Evolutionary conservation across 129 eudicot species (phyloP), one percentile per base, ranked within the genome.

Genomic region (Saposhnikovia divaricata): DNA sequence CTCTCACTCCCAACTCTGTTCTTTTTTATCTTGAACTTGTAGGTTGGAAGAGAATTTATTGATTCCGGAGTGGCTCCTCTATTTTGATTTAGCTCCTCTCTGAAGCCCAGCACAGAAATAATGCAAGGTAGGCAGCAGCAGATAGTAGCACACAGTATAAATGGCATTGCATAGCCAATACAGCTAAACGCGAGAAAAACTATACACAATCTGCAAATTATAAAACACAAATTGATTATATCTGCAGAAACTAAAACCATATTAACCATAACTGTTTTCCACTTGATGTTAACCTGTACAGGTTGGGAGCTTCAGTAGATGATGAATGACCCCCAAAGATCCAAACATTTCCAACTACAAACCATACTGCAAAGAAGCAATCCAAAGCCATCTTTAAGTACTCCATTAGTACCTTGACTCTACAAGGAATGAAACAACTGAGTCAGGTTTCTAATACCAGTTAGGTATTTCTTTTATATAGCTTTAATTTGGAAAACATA

Each of bases 91-190:
- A 90, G 87, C 82, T 94, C 98, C 81, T 91, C 98, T 82, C 98
- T 86, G 81, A 91, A 91, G 74, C 98, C 98, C 85, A 94, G 72
- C 39, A 94, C 90, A 37, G 96, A 90, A 39, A 94, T 94, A 84
- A 94, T 88, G 84, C 98, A 94, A 79, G 98, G 98, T 59, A 94
- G 98, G 88, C 98, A 94, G 84, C 98, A 94, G 91, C 98, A 94
- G 85, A 94, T 91, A 65, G 98, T 90, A 68, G 98, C 92, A 81
- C 98, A 94, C 72, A 94, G 86, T 80, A 94, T 91, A 81, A 94
- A 91, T 44, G 98, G 98, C 97, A 94, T 91, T 57, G 98, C 98
- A 76, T 94, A 94, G 51, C 98, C 97, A 44, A 94, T 94, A 83
- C 98, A 94, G 86, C 98, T 91, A 76, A 94, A 87, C 31, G 91